Conservation (phyloP, 1,284 basidiomycete genomes). For the Phylloporus sp. region DNA sequence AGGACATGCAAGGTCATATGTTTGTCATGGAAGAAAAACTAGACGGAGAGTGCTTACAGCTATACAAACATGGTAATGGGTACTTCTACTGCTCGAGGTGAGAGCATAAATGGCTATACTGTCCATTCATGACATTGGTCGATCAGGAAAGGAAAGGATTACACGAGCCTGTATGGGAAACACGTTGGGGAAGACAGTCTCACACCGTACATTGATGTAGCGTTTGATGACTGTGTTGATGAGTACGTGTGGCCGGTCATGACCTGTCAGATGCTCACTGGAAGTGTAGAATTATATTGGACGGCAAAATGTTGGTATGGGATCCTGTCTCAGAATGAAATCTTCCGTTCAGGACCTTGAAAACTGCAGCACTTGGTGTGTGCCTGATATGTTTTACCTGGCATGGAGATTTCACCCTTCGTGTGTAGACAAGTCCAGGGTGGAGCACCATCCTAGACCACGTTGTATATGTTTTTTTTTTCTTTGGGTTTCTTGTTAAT, state of each 20-base stretch:
- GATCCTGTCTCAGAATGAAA: conserved; percentile 87
- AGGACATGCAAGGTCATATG: conserved; percentile 71
- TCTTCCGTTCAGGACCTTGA: conserved; percentile 89
- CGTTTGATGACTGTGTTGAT: conserved; percentile 75
- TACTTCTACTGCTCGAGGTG: conserved; percentile 92
- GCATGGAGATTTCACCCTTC: conserved; percentile 8
- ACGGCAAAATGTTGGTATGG: conserved; percentile 98
- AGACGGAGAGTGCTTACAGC: conserved; percentile 92
- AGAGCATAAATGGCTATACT: conserved; percentile 10
- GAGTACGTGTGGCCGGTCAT: conserved; percentile 58
- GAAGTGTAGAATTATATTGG: conserved; percentile 77
- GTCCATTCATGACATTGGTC: conserved; percentile 2
- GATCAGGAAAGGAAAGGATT: conserved; percentile 91
- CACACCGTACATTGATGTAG: conserved; percentile 80
- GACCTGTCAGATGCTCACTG: conserved; percentile 1
- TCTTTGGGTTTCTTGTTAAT: too few relatives aligned
- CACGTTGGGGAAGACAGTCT: conserved; percentile 81
- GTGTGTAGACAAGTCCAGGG: conserved; percentile 66
- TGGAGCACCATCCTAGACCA: conserved; percentile 76
- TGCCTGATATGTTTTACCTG: not conserved
- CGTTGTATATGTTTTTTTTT: conserved; percentile 73
- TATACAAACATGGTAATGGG: conserved; percentile 88
- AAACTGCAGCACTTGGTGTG: conserved; percentile 84
- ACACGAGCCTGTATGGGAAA: conserved; percentile 90
- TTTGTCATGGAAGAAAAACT: conserved; percentile 96